These are phyloP conservation scores for Aspergillus tamarii DNA, from an alignment of 2,329 filamentous ascomycete species.

Conservation along the genomic window DNA sequence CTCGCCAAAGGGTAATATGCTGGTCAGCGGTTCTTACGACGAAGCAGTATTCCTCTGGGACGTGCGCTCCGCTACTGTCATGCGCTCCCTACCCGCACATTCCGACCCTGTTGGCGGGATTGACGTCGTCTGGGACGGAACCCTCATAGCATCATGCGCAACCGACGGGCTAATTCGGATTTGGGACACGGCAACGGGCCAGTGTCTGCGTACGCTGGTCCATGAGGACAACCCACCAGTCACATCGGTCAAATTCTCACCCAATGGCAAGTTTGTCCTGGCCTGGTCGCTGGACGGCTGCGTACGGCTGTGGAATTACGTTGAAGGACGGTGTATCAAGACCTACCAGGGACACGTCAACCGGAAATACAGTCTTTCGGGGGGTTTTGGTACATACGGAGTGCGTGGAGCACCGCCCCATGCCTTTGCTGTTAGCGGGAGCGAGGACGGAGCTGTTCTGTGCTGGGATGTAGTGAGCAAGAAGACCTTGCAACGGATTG, in stretches of 20 bases:
- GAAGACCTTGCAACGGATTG: conserved; percentile 71
- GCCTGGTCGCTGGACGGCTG: conserved; percentile 90
- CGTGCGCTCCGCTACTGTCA: conserved; percentile 80
- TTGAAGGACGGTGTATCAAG: conserved; percentile 87
- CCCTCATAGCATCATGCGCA: conserved; percentile 86
- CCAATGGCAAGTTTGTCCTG: conserved; percentile 90
- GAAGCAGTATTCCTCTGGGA: conserved; percentile 98
- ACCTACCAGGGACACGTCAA: conserved; percentile 95
- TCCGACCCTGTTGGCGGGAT: conserved; percentile 93
- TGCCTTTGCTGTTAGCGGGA: conserved; percentile 78
- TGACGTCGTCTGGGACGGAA: conserved; percentile 90
- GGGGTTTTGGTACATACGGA: conserved; percentile 75
- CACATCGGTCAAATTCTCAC: conserved; percentile 85
- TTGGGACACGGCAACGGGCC: conserved; percentile 94
- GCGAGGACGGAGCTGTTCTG: conserved; percentile 82
- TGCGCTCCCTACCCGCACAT: conserved; percentile 90
- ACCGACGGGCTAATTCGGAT: conserved; percentile 90
- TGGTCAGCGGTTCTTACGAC: conserved; percentile 93
- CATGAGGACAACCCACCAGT: conserved; percentile 95
- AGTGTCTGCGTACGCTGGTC: conserved; percentile 91
- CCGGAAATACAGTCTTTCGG: conserved; percentile 78
- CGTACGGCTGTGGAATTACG: conserved; percentile 92
- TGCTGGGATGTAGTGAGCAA: conserved; percentile 92
- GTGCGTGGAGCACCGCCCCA: conserved; percentile 35
- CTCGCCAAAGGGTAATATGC: conserved; percentile 96